Evolutionary conservation across 805 yeast genomes (phyloP).

Genomic region (Wickerhamomyces rabaulensis): DNA sequence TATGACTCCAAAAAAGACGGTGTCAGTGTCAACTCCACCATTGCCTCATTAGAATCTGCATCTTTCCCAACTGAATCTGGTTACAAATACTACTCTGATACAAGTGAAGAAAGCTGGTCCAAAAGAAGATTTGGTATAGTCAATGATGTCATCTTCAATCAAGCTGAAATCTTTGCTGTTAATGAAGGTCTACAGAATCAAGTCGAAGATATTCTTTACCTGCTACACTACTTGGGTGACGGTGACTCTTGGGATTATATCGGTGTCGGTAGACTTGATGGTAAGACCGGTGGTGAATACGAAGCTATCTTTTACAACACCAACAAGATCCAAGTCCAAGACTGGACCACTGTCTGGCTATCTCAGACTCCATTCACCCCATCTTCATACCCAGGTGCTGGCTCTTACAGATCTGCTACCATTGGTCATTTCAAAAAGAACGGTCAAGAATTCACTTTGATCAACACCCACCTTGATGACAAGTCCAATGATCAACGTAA

Average conservation of each 20-base stretch:
- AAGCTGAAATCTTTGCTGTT: slow-evolving; percentile 30
- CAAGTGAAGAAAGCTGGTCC: slow-evolving; percentile 30
- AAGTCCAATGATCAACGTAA: slow-evolving; percentile 27
- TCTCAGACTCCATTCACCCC: slow-evolving; percentile 36
- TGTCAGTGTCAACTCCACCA: slow-evolving; percentile 5
- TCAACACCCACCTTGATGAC: slow-evolving; percentile 40
- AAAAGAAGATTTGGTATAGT: slow-evolving; percentile 29
- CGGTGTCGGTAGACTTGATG: slow-evolving; percentile 45
- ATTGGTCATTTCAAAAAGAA: slow-evolving; percentile 25
- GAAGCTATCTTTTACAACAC: slow-evolving; percentile 36
- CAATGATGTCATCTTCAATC: slow-evolving; percentile 30
- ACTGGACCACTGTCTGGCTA: slow-evolving; percentile 39
- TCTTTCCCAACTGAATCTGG: slow-evolving; percentile 7
- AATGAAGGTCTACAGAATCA: slow-evolving; percentile 37
- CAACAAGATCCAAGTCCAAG: slow-evolving; percentile 25
- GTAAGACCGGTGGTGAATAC: slow-evolving; percentile 35
- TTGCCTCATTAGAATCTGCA: neutral
- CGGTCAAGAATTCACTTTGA: slow-evolving; percentile 25
- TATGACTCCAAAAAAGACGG: slow-evolving; percentile 14
- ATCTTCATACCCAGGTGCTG: slow-evolving; percentile 35
- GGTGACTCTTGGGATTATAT: slow-evolving; percentile 25
- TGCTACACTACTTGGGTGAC: slow-evolving; percentile 18
- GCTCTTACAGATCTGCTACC: slow-evolving; percentile 35
- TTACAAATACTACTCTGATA: slow-evolving; percentile 22
- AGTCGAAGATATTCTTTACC: slow-evolving; percentile 30